A percentile compares a stretch with the other conserved stretches of the same genome.
These are phyloP conservation scores for Tylopilus plumbeoviolaceoides DNA, from an alignment of 768 basidiomycete genomes.

Conservation along the genomic window DNA sequence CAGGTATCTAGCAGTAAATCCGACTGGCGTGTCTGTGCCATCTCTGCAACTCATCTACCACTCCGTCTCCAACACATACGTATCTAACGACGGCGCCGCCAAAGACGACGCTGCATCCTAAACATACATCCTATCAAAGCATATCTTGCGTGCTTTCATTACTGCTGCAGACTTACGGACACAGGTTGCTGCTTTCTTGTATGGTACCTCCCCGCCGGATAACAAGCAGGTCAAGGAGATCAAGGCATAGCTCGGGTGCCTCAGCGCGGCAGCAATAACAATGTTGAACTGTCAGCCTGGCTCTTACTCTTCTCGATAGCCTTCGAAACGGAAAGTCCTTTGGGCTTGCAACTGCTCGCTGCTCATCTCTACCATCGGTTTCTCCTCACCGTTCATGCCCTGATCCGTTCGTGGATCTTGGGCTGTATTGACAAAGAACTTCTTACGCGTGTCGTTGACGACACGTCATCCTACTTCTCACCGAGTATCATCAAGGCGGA, in stretches of 20 bases:
- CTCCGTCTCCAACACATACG: too few species aligned
- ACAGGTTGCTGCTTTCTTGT: constrained; percentile 91
- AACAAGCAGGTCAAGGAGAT: constrained; percentile 99
- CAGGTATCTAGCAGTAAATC: constrained; percentile 99
- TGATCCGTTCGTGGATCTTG: too few species aligned
- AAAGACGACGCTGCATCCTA: constrained; percentile 94
- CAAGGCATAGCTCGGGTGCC: constrained; percentile 98
- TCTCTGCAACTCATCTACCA: constrained; percentile 93
- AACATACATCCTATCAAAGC: constrained; percentile 97
- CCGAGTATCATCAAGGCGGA: too few species aligned
- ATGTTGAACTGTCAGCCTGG: constrained; percentile 87
- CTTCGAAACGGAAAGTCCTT: too few species aligned
- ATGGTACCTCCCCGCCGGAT: constrained; percentile 89
- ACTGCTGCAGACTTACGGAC: constrained; percentile 91
- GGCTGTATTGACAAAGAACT: too few species aligned
- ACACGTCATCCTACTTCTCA: too few species aligned
- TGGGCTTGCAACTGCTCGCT: too few species aligned
- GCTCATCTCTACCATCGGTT: too few species aligned
- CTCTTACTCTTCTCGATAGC: too few species aligned
- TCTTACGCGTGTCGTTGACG: too few species aligned
- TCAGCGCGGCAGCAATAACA: constrained; percentile 93
- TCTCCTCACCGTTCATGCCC: too few species aligned
- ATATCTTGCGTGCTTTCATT: constrained; percentile 91
- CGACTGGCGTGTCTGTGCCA: constrained; percentile 98
- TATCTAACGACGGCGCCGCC: constrained; percentile 98